A percentile compares a stretch with the other conserved stretches of the same genome.
These are phyloP conservation scores for Gracilaria gracilis DNA, from an alignment of 23 red algal genomes.

Conservation along the genomic window DNA sequence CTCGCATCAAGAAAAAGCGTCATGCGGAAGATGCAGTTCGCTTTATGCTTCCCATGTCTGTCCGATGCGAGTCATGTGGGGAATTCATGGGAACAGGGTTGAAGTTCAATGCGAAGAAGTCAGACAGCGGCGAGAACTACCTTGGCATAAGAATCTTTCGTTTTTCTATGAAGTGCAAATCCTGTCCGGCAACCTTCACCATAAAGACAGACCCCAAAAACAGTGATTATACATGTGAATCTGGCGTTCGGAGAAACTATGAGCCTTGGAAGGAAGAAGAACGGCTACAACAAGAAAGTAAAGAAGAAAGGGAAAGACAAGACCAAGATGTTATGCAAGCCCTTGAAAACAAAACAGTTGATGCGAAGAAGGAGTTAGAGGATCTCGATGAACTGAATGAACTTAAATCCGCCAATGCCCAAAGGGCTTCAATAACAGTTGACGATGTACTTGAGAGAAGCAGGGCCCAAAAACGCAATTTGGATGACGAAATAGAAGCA, in stretches of 20 bases:
- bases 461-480: background rate
- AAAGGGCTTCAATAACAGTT: conserved; percentile 32
- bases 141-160: conserved; percentile 90
- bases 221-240: conserved; percentile 86
- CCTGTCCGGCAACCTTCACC: conserved; percentile 77
- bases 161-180: conserved; percentile 89
- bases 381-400: conserved; percentile 78
- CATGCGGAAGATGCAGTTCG: conserved; percentile 74
- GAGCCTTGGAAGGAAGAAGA: conserved; percentile 79
- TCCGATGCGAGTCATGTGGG: conserved; percentile 88
- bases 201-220: conserved; percentile 93
- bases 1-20: conserved; percentile 71
- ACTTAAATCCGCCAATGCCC: conserved; percentile 54
- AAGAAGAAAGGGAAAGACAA: conserved; percentile 60
- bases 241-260: conserved; percentile 83
- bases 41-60: conserved; percentile 96
- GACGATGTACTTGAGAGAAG: conserved; percentile 44
- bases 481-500: background rate
- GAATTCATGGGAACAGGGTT: conserved; percentile 92
- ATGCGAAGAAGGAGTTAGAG: conserved; percentile 83
- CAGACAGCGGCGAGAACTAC: conserved; percentile 75
- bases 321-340: conserved; percentile 87
- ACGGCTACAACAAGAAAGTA: conserved; percentile 57
- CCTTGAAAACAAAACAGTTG: conserved; percentile 84
- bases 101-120: conserved; percentile 95